phyloP scores from a whole-genome alignment of 805 yeast genomes.

The Saturnispora sanitii region DNA sequence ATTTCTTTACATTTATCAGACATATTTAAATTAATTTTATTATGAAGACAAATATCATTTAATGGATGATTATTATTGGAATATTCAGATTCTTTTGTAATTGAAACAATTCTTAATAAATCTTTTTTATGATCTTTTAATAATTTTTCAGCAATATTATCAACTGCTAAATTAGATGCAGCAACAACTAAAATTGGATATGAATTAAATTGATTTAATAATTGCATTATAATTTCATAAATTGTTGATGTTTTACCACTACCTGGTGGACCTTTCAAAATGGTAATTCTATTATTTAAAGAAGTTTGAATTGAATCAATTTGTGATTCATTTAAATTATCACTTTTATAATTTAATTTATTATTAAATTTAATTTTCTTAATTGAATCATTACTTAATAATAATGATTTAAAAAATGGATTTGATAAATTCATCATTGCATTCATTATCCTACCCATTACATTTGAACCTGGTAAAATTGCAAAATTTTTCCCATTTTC shows the following conservation, averaged over 20 bases:
- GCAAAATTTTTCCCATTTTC: constrained; percentile 24
- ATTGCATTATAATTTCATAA: constrained; percentile 70
- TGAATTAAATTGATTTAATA: constrained; percentile 47
- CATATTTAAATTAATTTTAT: constrained; percentile 42
- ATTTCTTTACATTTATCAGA: constrained; percentile 36
- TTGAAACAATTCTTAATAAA: constrained; percentile 49
- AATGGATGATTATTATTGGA: constrained; percentile 40
- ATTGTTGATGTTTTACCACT: constrained; percentile 80
- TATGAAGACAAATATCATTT: constrained; percentile 53
- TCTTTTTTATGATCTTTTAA: constrained; percentile 39
- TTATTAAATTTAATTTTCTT: constrained; percentile 42
- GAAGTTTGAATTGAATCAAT: constrained; percentile 62
- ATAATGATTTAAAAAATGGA: constrained; percentile 36
- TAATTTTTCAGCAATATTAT: constrained; percentile 64
- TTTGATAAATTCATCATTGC: constrained; percentile 53
- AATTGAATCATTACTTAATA: constrained; percentile 24
- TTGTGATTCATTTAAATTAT: constrained; percentile 64
- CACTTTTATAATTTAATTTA: constrained; percentile 38
- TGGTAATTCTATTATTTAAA: constrained; percentile 44
- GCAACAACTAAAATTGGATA: constrained; percentile 66
- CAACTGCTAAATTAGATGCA: constrained; percentile 67
- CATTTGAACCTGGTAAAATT: constrained; percentile 53
- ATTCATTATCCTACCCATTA: constrained; percentile 50
- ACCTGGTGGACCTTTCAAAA: constrained; percentile 75
- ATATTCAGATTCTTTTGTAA: constrained; percentile 54